Evolutionary conservation across 192 early-diverging fungal species (phyloP).

Genomic region (Coemansia sp.): DNA sequence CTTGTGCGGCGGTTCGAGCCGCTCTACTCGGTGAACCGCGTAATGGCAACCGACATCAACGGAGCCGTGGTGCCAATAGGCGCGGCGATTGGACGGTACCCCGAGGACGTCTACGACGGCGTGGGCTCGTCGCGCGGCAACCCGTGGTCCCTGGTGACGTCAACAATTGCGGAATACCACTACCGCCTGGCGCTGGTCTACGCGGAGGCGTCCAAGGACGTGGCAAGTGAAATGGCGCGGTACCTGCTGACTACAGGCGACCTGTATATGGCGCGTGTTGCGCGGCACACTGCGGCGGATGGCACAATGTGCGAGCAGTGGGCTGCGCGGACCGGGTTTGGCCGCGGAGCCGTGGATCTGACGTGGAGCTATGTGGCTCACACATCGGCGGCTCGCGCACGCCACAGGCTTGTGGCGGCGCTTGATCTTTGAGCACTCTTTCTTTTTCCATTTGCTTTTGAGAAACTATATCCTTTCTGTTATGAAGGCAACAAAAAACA

Average conservation of each 20-base stretch:
- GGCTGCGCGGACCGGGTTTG: slow-evolving; percentile 56
- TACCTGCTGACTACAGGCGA: slow-evolving; percentile 60
- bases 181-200: slow-evolving; percentile 56
- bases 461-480: neutral
- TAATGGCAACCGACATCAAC: slow-evolving; percentile 14
- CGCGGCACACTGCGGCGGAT: slow-evolving; percentile 55
- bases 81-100: slow-evolving; percentile 72
- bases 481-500: no score
- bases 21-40: slow-evolving; percentile 32
- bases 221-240: slow-evolving; percentile 16
- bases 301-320: slow-evolving; percentile 70
- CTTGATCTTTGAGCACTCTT: neutral
- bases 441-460: neutral
- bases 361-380: slow-evolving; percentile 75
- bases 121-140: slow-evolving; percentile 61
- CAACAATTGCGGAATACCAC: slow-evolving; percentile 65
- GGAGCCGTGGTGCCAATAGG: slow-evolving; percentile 32
- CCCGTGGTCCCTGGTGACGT: slow-evolving; percentile 75
- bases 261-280: slow-evolving; percentile 60
- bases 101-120: slow-evolving; percentile 79
- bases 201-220: slow-evolving; percentile 14
- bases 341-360: slow-evolving; percentile 65
- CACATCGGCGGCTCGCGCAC: slow-evolving; percentile 27
- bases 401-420: neutral
- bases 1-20: slow-evolving; percentile 24